Conservation (phyloP, 495 filamentous ascomycete genomes). For the Penicillium fimorum region DNA sequence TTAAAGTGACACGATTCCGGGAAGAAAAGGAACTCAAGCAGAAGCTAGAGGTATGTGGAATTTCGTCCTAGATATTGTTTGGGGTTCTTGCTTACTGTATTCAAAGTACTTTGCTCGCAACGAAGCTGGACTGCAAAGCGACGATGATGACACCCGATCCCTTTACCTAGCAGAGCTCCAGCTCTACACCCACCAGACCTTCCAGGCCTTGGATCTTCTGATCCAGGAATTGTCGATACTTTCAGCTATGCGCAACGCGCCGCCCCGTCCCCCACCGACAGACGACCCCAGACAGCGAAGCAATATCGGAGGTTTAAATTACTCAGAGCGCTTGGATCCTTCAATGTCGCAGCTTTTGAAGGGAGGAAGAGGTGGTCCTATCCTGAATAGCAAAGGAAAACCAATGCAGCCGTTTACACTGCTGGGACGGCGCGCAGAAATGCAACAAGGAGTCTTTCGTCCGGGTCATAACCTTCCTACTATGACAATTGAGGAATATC, state of each 20-base stretch:
- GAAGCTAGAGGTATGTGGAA: slow-evolving; percentile 65
- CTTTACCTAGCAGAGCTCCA: slow-evolving; percentile 73
- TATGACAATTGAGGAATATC: slow-evolving; percentile 96
- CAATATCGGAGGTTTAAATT: slow-evolving; percentile 41
- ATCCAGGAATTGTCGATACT: slow-evolving; percentile 82
- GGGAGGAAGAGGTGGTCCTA: slow-evolving; percentile 61
- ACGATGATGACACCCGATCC: slow-evolving; percentile 76
- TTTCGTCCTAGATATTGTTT: neutral
- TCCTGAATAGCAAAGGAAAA: slow-evolving; percentile 78
- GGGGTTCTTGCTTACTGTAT: slow-evolving; percentile 24
- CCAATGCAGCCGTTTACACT: slow-evolving; percentile 91
- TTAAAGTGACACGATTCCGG: slow-evolving; percentile 83
- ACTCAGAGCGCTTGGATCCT: slow-evolving; percentile 74
- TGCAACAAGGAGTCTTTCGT: slow-evolving; percentile 82
- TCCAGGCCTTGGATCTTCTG: slow-evolving; percentile 80
- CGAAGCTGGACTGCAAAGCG: slow-evolving; percentile 57
- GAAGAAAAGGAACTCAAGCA: slow-evolving; percentile 83
- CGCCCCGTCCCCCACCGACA: slow-evolving; percentile 28
- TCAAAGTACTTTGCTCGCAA: slow-evolving; percentile 59
- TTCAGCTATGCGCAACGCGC: slow-evolving; percentile 58
- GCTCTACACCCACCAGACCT: slow-evolving; percentile 73
- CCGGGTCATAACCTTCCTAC: slow-evolving; percentile 91
- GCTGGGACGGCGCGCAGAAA: slow-evolving; percentile 69
- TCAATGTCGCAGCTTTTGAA: slow-evolving; percentile 55
- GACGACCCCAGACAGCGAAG: slow-evolving; percentile 53